phyloP scores from a whole-genome alignment of 129 eudicot genomes.

The Flaveria bidentis region DNA sequence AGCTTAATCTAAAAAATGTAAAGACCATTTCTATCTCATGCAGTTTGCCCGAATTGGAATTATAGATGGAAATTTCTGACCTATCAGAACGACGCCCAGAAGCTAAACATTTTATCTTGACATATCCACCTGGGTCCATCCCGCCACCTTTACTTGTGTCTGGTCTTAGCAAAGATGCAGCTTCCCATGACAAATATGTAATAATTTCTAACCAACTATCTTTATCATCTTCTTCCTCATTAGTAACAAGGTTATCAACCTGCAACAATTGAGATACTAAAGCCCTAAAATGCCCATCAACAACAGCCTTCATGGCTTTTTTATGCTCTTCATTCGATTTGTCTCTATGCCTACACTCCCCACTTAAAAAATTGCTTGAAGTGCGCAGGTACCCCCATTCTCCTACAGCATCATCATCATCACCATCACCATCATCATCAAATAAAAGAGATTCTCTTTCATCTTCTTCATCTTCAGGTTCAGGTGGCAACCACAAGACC shows the following conservation, averaged over 20 bases:
- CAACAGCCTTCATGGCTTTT: constrained; percentile 82
- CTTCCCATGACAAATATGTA: constrained; percentile 93
- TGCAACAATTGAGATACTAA: constrained; percentile 88
- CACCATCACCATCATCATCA: constrained; percentile 62
- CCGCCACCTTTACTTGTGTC: constrained; percentile 96
- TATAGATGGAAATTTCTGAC: constrained; percentile 32
- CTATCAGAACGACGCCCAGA: constrained; percentile 86
- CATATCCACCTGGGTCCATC: constrained; percentile 99
- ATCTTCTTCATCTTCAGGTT: constrained; percentile 98
- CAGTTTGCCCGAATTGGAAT: constrained; percentile 2
- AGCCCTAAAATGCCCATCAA: constrained; percentile 97
- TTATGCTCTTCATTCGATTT: constrained; percentile 88
- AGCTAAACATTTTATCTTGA: constrained; percentile 94
- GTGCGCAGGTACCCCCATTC: constrained; percentile 74
- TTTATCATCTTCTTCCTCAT: constrained; percentile 58
- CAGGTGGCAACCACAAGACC: constrained; percentile 99
- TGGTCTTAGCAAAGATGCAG: constrained; percentile 90
- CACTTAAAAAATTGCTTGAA: constrained; percentile 74
- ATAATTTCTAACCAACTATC: constrained; percentile 94
- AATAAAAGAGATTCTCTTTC: constrained; percentile 70
- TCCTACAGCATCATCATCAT: constrained; percentile 70
- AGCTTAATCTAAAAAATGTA: neutral
- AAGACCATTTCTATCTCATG: neutral
- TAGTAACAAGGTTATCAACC: constrained; percentile 77
- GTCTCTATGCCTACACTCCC: constrained; percentile 67